A percentile compares a stretch with the other conserved stretches of the same genome.
phyloP scores from a whole-genome alignment of 148 eudicot genomes.

The Fagopyrum esculentum region DNA sequence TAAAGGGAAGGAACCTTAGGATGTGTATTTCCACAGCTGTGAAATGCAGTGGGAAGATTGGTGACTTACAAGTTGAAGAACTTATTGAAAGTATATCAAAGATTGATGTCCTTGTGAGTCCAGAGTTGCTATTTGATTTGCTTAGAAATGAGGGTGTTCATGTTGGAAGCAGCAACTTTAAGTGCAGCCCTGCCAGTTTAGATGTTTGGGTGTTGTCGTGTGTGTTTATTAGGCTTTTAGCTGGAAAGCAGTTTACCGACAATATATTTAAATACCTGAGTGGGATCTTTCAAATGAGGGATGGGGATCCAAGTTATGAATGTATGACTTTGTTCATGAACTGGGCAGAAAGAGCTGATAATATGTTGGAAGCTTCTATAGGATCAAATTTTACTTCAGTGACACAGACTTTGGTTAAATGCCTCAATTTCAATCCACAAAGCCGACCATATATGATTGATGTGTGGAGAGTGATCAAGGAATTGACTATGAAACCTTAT shows the following conservation, averaged over 20 bases:
- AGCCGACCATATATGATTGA: conserved; percentile 49
- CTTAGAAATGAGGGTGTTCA: conserved; percentile 29
- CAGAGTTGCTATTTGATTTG: conserved; percentile 51
- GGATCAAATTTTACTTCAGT: conserved; percentile 23
- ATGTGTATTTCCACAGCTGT: conserved; percentile 21
- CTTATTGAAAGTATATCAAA: conserved; percentile 20
- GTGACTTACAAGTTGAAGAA: conserved; percentile 17
- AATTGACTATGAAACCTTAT: conserved; percentile 23
- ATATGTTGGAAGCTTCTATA: conserved; percentile 23
- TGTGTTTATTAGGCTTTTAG: conserved; percentile 45
- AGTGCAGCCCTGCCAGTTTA: conserved; percentile 28
- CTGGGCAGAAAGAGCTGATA: conserved; percentile 34
- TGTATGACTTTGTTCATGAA: conserved; percentile 21
- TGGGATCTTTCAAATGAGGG: conserved; percentile 14
- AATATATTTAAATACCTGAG: conserved; percentile 26
- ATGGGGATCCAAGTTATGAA: conserved; percentile 24
- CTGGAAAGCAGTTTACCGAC: conserved; percentile 48
- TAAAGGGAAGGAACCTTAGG: conserved; percentile 34
- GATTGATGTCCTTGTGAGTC: conserved; percentile 43
- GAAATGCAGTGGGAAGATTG: conserved; percentile 11
- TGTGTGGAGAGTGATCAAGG: conserved; percentile 52
- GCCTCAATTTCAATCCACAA: conserved; percentile 43
- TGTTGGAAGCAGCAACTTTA: conserved; percentile 18
- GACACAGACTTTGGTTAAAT: conserved; percentile 35
- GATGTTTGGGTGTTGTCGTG: conserved; percentile 81